Evolutionary conservation across 148 eudicot genomes (phyloP), one percentile per base, ranked within the genome.

Genomic region (Rhododendron mucronatum): DNA sequence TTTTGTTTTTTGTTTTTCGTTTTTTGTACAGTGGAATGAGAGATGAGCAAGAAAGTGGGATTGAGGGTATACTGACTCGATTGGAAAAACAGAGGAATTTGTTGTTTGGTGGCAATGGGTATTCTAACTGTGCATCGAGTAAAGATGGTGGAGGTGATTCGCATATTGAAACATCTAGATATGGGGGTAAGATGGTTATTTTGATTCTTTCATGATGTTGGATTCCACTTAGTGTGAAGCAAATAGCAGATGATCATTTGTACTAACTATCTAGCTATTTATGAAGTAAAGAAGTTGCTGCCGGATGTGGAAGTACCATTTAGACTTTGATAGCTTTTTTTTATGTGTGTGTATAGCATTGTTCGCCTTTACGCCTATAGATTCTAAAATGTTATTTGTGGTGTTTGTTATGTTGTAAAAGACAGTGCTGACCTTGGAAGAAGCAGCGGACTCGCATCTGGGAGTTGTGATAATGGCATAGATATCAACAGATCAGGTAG

Each of bases 41-140:
- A 51, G 74, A 78, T 80, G 92, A 91, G 44, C 89, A 89, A 53
- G 90, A 91, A 37, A 81, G 83, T 16, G 98, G 96, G 87, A 89
- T 96, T 82, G 91, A 92, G 77, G 98, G 97, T 81, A 96, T 94
- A 88, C 86, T 94, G 87, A 89, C 81, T 84, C 90, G 98, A 83
- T 91, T 96, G 84, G 96, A 92, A 90, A 92, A 88, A 87, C 91
- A 94, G 82, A 92, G 98, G 86, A 89, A 88, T 82, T 73, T 86
- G 84, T 91, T 88, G 78, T 85, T 94, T 73, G 94, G 96, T 83
- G 87, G 59, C 79, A 83, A 84, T 85, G 92, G 88, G 80, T 74
- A 80, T 85, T 63, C 78, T 80, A 77, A 47, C 23, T 85, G 20
- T 61, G 75, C 74, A 23, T 51, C 84, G 45, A 86, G 86, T 50